Evolutionary conservation across 129 eudicot species (phyloP).

Genomic region (Chrysanthemum seticuspe): DNA sequence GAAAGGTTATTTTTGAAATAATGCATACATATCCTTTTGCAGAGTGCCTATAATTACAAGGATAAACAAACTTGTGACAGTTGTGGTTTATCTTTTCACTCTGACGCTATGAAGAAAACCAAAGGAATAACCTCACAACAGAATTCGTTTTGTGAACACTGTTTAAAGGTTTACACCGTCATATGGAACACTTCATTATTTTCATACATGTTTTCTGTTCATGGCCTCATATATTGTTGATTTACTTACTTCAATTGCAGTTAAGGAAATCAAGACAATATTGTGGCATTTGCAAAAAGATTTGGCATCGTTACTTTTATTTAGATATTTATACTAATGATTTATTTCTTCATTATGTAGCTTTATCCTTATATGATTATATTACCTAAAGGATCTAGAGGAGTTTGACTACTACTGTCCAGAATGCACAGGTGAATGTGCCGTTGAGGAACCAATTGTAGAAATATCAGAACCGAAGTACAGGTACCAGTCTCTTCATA

Average conservation of each 20-base stretch:
- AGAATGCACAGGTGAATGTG: slow-evolving; percentile 55
- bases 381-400: slow-evolving; percentile 49
- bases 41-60: slow-evolving; percentile 45
- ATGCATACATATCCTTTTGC: slow-evolving; percentile 9
- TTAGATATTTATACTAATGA: not conserved
- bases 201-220: not conserved
- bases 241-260: slow-evolving; percentile 34
- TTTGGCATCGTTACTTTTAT: slow-evolving; percentile 89
- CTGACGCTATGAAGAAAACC: slow-evolving; percentile 46
- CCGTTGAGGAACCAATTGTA: slow-evolving; percentile 25
- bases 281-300: slow-evolving; percentile 86
- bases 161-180: slow-evolving; percentile 52
- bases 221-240: not conserved
- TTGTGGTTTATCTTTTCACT: slow-evolving; percentile 49
- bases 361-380: slow-evolving; percentile 7
- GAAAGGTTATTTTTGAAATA: not conserved
- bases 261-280: slow-evolving; percentile 80
- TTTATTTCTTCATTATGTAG: not conserved
- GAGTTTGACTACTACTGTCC: slow-evolving; percentile 75
- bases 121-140: slow-evolving; percentile 37
- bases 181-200: slow-evolving; percentile 14
- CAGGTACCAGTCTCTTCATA: slow-evolving; percentile 41
- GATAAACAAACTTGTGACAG: slow-evolving; percentile 49
- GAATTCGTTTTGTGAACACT: slow-evolving; percentile 50
- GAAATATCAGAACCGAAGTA: slow-evolving; percentile 22